These are phyloP conservation scores for Pseudocercospora fuligena DNA, from an alignment of 2,329 filamentous ascomycete species.

Conservation along the genomic window DNA sequence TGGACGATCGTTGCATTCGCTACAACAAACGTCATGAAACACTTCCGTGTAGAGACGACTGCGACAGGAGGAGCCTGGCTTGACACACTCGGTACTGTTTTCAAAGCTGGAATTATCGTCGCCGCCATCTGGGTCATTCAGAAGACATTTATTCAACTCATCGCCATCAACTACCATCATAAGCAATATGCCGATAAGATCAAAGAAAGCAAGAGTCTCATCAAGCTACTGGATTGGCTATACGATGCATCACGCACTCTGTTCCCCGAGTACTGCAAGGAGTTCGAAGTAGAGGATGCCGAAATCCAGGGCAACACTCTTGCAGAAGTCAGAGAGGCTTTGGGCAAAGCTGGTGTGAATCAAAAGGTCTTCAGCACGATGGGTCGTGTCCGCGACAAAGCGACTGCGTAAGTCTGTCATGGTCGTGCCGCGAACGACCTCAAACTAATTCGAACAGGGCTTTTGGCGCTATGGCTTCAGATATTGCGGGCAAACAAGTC, in stretches of 20 bases:
- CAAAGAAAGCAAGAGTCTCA: constrained; percentile 76
- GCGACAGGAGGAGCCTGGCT: constrained; percentile 45
- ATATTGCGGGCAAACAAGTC: constrained; percentile 84
- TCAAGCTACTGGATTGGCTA: constrained; percentile 73
- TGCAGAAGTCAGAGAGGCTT: constrained; percentile 52
- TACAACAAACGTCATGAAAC: constrained; percentile 56
- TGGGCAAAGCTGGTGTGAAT: constrained; percentile 59
- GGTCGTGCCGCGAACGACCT: background rate
- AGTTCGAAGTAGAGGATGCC: constrained; percentile 81
- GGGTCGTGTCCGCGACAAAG: constrained; percentile 74
- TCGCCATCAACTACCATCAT: constrained; percentile 74
- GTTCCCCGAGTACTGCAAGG: constrained; percentile 81
- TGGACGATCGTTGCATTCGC: constrained; percentile 68
- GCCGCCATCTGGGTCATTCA: constrained; percentile 68
- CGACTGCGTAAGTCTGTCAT: constrained; percentile 61
- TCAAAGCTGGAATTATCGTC: constrained; percentile 66
- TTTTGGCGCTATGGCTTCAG: constrained; percentile 82
- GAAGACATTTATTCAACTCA: constrained; percentile 72
- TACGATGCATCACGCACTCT: constrained; percentile 80
- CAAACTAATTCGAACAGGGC: constrained; percentile 55
- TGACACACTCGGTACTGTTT: constrained; percentile 58
- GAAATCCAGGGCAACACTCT: constrained; percentile 77
- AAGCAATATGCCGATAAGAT: constrained; percentile 74
- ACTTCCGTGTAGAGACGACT: constrained; percentile 22
- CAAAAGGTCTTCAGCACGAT: constrained; percentile 67